phyloP scores from a whole-genome alignment of 202 grass and related monocot species.

The Carex sylvatica region DNA sequence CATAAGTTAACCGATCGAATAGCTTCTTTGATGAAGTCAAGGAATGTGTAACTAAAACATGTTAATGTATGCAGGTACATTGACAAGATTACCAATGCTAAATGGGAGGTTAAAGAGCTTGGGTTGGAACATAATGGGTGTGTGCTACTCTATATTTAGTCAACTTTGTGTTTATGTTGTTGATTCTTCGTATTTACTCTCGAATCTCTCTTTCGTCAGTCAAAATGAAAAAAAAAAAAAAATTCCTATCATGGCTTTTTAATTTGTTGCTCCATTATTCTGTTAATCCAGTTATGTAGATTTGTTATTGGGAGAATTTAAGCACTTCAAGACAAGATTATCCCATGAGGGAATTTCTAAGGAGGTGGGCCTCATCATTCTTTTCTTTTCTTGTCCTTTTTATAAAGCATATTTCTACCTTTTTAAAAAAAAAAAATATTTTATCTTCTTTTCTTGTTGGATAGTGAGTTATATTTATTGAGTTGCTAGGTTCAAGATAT shows the following conservation, averaged over 20 bases:
- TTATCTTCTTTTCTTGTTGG: slow-evolving; percentile 11
- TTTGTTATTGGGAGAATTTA: slow-evolving; percentile 97
- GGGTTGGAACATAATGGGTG: slow-evolving; percentile 99
- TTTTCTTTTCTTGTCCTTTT: slow-evolving; percentile 21
- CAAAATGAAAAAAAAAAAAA: neutral
- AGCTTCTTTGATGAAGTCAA: slow-evolving; percentile 36
- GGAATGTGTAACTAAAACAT: slow-evolving; percentile 23
- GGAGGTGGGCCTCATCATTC: slow-evolving; percentile 49
- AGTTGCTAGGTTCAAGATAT: slow-evolving; percentile 77
- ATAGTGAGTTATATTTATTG: slow-evolving; percentile 20
- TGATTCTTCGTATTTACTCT: slow-evolving; percentile 9
- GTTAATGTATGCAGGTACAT: slow-evolving; percentile 63
- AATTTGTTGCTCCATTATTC: slow-evolving; percentile 22
- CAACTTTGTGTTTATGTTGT: slow-evolving; percentile 16
- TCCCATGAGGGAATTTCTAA: slow-evolving; percentile 86
- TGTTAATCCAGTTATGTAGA: slow-evolving; percentile 73
- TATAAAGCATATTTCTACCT: slow-evolving; percentile 15
- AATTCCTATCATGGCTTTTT: neutral
- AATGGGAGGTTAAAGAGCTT: slow-evolving; percentile 99
- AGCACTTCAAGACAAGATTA: slow-evolving; percentile 97
- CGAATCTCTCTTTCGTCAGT: neutral
- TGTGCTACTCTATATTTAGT: slow-evolving; percentile 34
- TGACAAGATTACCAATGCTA: slow-evolving; percentile 95
- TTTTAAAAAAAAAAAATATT: neutral
- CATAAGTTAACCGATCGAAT: neutral